phyloP scores from a whole-genome alignment of 805 yeast species.

The Nakazawaea ernobii region DNA sequence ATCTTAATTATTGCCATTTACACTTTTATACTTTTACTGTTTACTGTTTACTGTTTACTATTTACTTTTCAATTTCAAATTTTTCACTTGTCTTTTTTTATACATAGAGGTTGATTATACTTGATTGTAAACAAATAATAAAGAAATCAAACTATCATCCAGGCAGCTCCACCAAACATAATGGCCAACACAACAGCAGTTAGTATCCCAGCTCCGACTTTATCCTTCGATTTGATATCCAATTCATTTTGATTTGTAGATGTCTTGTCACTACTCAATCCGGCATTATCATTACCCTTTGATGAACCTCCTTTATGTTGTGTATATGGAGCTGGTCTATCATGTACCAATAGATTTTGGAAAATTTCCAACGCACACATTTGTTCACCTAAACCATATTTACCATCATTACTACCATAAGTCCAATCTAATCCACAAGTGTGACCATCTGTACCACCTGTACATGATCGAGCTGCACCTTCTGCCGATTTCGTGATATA shows the following conservation, averaged over 20 bases:
- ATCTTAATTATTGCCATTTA: too few relatives aligned
- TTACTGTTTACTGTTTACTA: too few relatives aligned
- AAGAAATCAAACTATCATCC: constrained; percentile 62
- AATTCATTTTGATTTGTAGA: constrained; percentile 33
- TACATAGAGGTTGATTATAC: too few relatives aligned
- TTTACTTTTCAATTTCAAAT: too few relatives aligned
- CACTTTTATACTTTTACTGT: too few relatives aligned
- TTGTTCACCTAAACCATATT: constrained; percentile 40
- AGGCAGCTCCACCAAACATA: constrained; percentile 60
- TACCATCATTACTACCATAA: constrained; percentile 28
- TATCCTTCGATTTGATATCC: constrained; percentile 54
- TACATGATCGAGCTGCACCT: constrained; percentile 38
- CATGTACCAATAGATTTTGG: constrained; percentile 20
- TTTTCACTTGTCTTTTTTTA: too few relatives aligned
- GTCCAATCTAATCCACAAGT: constrained; percentile 42
- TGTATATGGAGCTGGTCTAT: constrained; percentile 29
- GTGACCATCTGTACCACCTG: constrained; percentile 36
- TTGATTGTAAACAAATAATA: too few relatives aligned
- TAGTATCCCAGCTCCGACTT: constrained; percentile 87
- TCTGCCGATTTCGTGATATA: constrained; percentile 22
- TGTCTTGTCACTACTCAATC: constrained; percentile 50
- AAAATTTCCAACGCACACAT: constrained; percentile 36
- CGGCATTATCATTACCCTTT: constrained; percentile 20
- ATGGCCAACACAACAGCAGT: constrained; percentile 68
- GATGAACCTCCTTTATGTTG: constrained; percentile 7